Conservation (phyloP, 2,329 filamentous ascomycete species). For the Cercospora janseana region DNA sequence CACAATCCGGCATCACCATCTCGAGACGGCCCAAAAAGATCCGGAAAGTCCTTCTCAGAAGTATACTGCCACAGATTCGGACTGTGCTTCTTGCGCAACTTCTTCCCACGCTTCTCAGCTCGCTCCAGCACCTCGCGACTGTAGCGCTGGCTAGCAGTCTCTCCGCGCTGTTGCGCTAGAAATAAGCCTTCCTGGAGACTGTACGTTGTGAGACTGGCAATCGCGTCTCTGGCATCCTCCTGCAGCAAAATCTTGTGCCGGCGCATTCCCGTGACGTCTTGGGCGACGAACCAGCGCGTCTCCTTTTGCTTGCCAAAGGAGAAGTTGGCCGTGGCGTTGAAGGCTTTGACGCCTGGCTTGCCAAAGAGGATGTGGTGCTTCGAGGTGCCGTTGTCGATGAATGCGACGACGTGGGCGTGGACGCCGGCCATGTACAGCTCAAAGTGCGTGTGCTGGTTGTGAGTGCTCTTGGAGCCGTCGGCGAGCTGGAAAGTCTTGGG, state of each 20-base stretch:
- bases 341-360: neutral
- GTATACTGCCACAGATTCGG: neutral
- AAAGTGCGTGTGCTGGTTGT: conserved; percentile 5
- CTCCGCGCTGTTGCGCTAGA: neutral
- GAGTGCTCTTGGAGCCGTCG: neutral
- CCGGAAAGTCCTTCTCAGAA: neutral
- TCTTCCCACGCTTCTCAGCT: neutral
- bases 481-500: conserved; percentile 3
- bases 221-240: neutral
- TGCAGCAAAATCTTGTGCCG: neutral
- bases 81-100: neutral
- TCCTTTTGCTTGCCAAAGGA: conserved; percentile 11
- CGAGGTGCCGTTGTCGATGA: conserved; percentile 3
- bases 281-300: conserved; percentile 10
- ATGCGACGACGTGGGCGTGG: conserved; percentile 6
- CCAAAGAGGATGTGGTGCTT: conserved; percentile 8
- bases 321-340: conserved; percentile 8
- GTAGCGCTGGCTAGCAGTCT: conserved; percentile 15
- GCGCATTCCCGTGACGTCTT: neutral
- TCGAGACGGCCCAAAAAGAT: neutral
- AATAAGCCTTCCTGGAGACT: conserved; percentile 1
- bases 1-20: no score
- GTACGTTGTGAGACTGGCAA: neutral
- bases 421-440: conserved; percentile 16
- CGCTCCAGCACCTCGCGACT: conserved; percentile 15